Evolutionary conservation across 1,139 yeast genomes (phyloP).

Genomic region (Lodderomyces elongisporus): DNA sequence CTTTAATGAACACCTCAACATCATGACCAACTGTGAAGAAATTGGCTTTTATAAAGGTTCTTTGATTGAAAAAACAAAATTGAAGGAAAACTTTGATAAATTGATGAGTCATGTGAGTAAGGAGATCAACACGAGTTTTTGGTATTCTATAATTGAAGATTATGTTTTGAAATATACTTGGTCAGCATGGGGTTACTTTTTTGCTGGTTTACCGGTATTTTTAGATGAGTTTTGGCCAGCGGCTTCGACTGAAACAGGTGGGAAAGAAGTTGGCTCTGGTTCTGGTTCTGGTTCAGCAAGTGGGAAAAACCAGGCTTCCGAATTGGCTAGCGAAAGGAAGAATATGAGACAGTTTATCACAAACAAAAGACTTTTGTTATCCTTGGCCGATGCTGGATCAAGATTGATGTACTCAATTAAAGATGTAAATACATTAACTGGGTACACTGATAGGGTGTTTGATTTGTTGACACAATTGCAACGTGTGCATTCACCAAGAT

Average conservation of each 20-base stretch:
- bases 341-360: conserved; percentile 87
- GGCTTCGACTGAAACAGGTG: too few relatives aligned
- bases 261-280: too few relatives aligned
- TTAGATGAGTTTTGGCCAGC: conserved; percentile 41
- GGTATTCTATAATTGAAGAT: conserved; percentile 75
- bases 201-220: conserved; percentile 82
- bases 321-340: conserved; percentile 34
- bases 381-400: conserved; percentile 95
- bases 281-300: too few relatives aligned
- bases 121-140: conserved; percentile 48
- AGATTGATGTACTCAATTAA: conserved; percentile 92
- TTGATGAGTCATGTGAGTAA: conserved; percentile 43
- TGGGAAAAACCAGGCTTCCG: conserved; percentile 6
- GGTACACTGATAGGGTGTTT: conserved; percentile 85
- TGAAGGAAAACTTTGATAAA: conserved; percentile 52
- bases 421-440: conserved; percentile 87
- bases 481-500: conserved; percentile 70
- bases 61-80: conserved; percentile 67
- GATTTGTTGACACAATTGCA: conserved; percentile 71
- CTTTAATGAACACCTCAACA: conserved; percentile 78
- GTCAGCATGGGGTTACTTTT: conserved; percentile 91
- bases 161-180: conserved; percentile 86
- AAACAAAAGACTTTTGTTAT: conserved; percentile 83
- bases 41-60: conserved; percentile 94
- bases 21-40: conserved; percentile 87